Base-by-base conservation (phyloP, 371 early-diverging fungal genomes). In the Rhizopus microsporus region DNA sequence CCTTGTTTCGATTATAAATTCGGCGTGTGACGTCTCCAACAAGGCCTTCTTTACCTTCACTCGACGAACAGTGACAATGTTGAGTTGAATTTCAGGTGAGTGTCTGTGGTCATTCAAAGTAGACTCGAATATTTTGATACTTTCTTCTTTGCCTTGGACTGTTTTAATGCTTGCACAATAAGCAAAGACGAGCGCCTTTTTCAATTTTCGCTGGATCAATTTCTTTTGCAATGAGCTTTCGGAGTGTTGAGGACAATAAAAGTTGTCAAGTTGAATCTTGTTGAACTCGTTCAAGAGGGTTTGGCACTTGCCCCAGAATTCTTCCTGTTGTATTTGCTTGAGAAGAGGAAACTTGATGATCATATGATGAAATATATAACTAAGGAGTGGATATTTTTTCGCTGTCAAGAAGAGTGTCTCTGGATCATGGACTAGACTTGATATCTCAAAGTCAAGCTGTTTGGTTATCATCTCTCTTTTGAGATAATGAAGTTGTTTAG, bases 111-210 rank as follows among this genome's bases (percentile, higher is more conserved):
- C 3, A 7, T 7, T 13, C 5, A 40, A 8, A 46, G 38, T 42
- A 17, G 37, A 55, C 34, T 32, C 52, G 37, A 10, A 59, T 34
- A 55, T 17, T 15, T 68, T 65, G 47, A 70, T 67, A 38, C 69
- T 69, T 42, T 75, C 79, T 54, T 78, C 76, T 40, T 62, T 52
- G 1, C 78, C 79, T 38, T 75, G 71, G 4, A 64, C 51, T 7
- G 72, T 71, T 52, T 75, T 75, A 30, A 78, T 70, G 33, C 72
- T 66, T 4, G 70, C 68, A 52, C 74, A 73, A 16, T 72, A 62
- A 7, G 75, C 71, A 63, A 78, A 60, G 10, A 75, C 63, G 7
- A 78, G 59, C 5, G 72, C 62, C 2, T 67, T 71, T 50, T 74
- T 59, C 6, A 78, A 44, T 45, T 78, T 75, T 46, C 69, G 62